Evolutionary conservation across 345 rosid genomes (phyloP), one percentile per base, ranked within the genome.

Genomic region (Hypericum perforatum): DNA sequence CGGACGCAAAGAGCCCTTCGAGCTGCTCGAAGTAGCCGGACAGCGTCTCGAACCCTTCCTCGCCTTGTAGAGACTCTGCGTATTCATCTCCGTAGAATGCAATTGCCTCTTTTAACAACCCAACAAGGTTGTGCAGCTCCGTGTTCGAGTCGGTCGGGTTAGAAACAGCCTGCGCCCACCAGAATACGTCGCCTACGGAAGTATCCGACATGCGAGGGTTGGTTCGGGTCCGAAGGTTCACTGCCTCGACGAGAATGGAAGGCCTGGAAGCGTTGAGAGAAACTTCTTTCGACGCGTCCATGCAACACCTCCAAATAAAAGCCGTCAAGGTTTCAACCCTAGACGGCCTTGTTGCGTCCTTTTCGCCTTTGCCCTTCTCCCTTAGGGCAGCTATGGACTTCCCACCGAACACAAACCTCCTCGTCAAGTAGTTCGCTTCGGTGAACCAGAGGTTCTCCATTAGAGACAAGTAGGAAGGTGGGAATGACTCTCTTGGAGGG

Each of bases 391-490:
- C 54, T 32, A 65, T 46, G 0, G 56, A 48, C 54, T 54, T 59
- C 5, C 50, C 41, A 53, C 41, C 51, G 13, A 65, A 65, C 5
- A 54, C 64, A 16, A 59, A 65, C 54, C 70, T 53, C 8, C 53
- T 48, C 6, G 64, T 54, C 15, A 65, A 8, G 16, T 43, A 47
- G 11, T 54, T 54, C 8, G 22, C 51, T 43, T 48, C 56, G 0
- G 45, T 59, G 41, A 65, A 65, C 64, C 69, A 65, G 8, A 65
- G 12, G 39, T 38, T 58, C 15, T 58, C 69, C 60, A 65, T 59
- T 5, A 59, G 32, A 7, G 55, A 46, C 10, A 65, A 11, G 48
- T 59, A 59, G 9, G 46, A 29, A 6, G 36, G 11, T n/a, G 54
- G 59, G 9, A 52, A 41, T 12, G 58, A 38, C 15, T 7, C 43